These are phyloP conservation scores for Phytophthora macrochlamydospora DNA, from an alignment of 352 stramenopile genomes.

Conservation along the genomic window DNA sequence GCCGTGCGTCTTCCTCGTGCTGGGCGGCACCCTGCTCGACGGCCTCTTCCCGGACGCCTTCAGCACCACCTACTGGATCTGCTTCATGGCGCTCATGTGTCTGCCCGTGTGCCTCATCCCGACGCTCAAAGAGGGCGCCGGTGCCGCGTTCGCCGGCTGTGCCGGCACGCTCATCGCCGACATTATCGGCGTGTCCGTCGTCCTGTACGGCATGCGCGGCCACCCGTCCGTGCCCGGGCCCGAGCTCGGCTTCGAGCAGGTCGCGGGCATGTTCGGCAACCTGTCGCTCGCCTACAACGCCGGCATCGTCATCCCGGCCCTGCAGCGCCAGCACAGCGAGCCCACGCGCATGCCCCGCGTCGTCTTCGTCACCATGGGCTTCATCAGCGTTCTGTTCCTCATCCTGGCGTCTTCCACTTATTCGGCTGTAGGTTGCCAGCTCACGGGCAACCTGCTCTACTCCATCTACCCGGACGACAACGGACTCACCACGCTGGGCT, in stretches of 20 bases:
- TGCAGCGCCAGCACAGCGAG: conserved; percentile 27
- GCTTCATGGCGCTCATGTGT: conserved; percentile 42
- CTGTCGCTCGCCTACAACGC: conserved; percentile 25
- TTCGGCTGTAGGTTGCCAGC: conserved; percentile 56
- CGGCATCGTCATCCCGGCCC: conserved; percentile 20
- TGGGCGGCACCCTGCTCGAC: conserved; percentile 25
- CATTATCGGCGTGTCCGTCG: conserved; percentile 25
- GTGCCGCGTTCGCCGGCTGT: conserved; percentile 35
- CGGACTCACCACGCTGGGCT: conserved; percentile 41
- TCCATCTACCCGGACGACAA: conserved; percentile 41
- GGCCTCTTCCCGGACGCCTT: conserved; percentile 30
- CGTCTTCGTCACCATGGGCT: conserved; percentile 36
- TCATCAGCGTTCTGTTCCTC: conserved; percentile 42
- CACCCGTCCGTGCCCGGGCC: conserved; percentile 23
- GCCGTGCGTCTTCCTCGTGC: conserved; percentile 31
- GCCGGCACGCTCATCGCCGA: conserved; percentile 41
- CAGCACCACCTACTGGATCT: conserved; percentile 37
- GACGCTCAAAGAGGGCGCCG: conserved; percentile 34
- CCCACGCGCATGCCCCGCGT: conserved; percentile 30
- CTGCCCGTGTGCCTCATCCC: conserved; percentile 40
- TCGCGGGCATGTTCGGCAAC: conserved; percentile 39
- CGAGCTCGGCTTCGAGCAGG: conserved; percentile 36
- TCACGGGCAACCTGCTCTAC: conserved; percentile 59
- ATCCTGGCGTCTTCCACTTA: conserved; percentile 41
- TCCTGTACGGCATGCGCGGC: conserved; percentile 27